Base-by-base conservation (phyloP, 139 green algal species). In the Axilococcus clingmanii region DNA sequence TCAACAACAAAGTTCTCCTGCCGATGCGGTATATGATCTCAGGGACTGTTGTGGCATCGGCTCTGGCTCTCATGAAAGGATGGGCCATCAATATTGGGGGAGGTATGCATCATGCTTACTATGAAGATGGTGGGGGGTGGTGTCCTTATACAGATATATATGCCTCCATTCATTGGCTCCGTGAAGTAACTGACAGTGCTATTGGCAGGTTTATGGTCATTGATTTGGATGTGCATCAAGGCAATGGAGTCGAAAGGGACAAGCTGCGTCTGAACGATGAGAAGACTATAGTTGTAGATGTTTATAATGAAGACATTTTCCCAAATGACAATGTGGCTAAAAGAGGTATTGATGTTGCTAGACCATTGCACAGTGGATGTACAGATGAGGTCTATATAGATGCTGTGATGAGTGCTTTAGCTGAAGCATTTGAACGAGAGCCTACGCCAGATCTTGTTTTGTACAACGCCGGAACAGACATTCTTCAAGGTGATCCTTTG, bases 401-500 rank as follows among this genome's bases (percentile, higher is more conserved):
- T 11, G 44, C 30, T 7, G 42, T 81, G 7, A 11, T 47, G 7
- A 31, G 40, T 19, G 74, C 72, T 2, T 50, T 82, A 31, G 40
- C 17, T 71, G 68, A 48, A 48, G 61, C 9, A 38, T 38, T 38
- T 38, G 33, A 17, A 38, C 50, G 57, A 37, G 12, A n/a, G 6
- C 59, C 59, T 15, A 6, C 45, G n/a, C 72, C 69, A 14, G 67
- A 88, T 37, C 59, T 91, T 7, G 25, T 91, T 5, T 23, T 89
- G 0, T 91, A 83, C 61, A 89, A 89, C 59, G 82, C 82, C 27
- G 79, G 80, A 25, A 92, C 83, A 3, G 84, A 93, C 54, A 66
- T 93, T 8, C 61, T 93, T 27, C 55, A 53, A 36, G 77, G 73
- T 0, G 84, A 93, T 58, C 83, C 80, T 1, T 50, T 93, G 49